Evolutionary conservation across 2,329 filamentous ascomycete genomes (phyloP), one percentile per base, ranked within the genome.

Genomic region (Alternaria sp.): DNA sequence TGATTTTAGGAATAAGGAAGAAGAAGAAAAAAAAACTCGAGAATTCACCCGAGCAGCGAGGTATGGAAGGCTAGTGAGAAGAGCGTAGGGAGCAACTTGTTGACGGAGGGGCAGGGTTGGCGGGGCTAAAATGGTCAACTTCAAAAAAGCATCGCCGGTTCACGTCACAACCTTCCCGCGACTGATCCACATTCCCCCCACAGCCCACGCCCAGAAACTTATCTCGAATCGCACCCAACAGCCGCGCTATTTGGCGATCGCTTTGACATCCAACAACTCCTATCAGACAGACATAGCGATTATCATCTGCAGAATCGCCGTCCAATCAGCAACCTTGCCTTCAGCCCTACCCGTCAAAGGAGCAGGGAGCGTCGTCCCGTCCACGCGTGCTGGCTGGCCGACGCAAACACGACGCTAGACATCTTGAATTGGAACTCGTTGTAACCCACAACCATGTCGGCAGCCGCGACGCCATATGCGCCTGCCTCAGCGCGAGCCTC

Each of bases 401-500:
- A 7, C 22, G 59, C 67, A 22, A 67, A 68, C 70, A 67, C 66
- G 66, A 67, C 63, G 61, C 61, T 54, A 61, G 57, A 61, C 56
- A 55, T 47, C 54, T 48, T 43, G 44, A 46, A 22, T 51, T 49
- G 43, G 24, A 55, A 51, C 53, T 54, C 53, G 54, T 51, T 38
- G 47, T 42, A 32, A 54, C 26, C 53, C 55, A 24, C 56, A 65
- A 67, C 49, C 66, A 77, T 78, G 76, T 78, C 76, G 30, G 69
- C 51, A 43, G 70, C 74, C 28, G 66, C 73, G 24, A 77, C 76
- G 47, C 75, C 76, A 61, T 72, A 72, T 63, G 72, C 70, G 26
- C 59, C 74, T 42, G 54, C 67, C 43, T 78, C 76, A 38, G 70
- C 70, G 28, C 66, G 68, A n/a, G 68, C 76, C 46, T 75, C 74